Evolutionary conservation across 2,329 filamentous ascomycete genomes (phyloP).

Genomic region (Pseudopithomyces maydicus): DNA sequence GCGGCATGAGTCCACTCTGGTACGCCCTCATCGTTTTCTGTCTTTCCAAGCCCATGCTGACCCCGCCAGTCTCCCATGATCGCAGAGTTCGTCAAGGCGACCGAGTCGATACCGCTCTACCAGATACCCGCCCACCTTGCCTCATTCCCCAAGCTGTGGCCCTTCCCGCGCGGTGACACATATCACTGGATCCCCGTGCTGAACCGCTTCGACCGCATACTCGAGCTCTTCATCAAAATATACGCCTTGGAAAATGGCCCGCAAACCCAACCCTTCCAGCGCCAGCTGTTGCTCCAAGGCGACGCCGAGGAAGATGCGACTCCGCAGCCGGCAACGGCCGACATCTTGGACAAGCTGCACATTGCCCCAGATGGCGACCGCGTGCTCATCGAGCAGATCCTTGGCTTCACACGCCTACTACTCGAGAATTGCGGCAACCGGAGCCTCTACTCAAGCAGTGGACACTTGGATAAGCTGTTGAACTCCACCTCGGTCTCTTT

Average conservation of each 20-base stretch:
- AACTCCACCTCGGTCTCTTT: slow-evolving; percentile 84
- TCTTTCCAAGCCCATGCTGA: slow-evolving; percentile 9
- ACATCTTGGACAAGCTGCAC: slow-evolving; percentile 58
- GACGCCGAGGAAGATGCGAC: slow-evolving; percentile 52
- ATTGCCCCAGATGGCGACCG: slow-evolving; percentile 78
- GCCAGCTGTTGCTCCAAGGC: slow-evolving; percentile 66
- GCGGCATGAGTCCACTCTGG: slow-evolving; percentile 59
- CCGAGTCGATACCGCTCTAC: slow-evolving; percentile 71
- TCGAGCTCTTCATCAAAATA: slow-evolving; percentile 78
- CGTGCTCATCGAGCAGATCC: slow-evolving; percentile 76
- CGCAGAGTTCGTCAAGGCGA: slow-evolving; percentile 75
- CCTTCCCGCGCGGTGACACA: slow-evolving; percentile 90
- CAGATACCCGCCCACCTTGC: slow-evolving; percentile 77
- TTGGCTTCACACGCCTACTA: slow-evolving; percentile 85
- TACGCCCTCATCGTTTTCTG: slow-evolving; percentile 29
- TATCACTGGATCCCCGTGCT: slow-evolving; percentile 98
- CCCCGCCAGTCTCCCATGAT: slow-evolving; percentile 79
- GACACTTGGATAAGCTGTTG: slow-evolving; percentile 84
- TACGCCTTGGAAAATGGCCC: slow-evolving; percentile 83
- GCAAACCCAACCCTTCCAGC: slow-evolving; percentile 76
- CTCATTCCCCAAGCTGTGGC: slow-evolving; percentile 87
- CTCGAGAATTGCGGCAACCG: slow-evolving; percentile 95
- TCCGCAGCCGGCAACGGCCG: slow-evolving; percentile 48
- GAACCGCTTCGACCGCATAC: slow-evolving; percentile 88
- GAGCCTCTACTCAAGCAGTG: slow-evolving; percentile 93